Evolutionary conservation across 163 green algal genomes (phyloP).

Genomic region (Chlamydomonas reinhardtii): DNA sequence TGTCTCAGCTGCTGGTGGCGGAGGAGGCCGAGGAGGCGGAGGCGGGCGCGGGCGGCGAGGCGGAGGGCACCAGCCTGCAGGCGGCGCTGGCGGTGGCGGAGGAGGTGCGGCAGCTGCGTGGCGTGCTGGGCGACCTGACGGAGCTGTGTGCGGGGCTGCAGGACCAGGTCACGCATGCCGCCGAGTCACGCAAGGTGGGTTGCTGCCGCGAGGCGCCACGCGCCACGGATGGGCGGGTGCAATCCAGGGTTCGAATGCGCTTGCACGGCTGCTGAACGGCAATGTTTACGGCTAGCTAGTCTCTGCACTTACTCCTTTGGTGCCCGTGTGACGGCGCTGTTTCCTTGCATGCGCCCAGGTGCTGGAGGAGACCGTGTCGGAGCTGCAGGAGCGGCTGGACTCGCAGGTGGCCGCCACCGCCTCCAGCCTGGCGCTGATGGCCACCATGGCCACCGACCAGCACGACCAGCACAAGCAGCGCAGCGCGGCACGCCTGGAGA

Average conservation of each 20-base stretch:
- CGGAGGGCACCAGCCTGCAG: not conserved
- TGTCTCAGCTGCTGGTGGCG: constrained; percentile 1
- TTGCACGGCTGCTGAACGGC: no score
- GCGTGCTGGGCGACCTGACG: not conserved
- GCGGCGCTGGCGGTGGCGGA: not conserved
- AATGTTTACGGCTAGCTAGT: no score
- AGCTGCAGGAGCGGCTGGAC: constrained; percentile 30
- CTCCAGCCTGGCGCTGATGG: constrained; percentile 13
- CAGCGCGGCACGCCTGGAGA: no score
- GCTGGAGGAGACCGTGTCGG: constrained; percentile 1
- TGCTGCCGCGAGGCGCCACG: no score
- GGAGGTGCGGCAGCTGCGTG: not conserved
- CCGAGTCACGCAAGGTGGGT: no score
- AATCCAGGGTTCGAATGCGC: no score
- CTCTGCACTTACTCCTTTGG: no score
- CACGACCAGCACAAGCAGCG: not conserved
- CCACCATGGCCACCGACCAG: constrained; percentile 27
- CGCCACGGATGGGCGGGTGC: no score
- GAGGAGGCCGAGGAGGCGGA: not conserved
- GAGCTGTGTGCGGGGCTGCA: not conserved
- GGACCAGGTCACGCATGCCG: no score
- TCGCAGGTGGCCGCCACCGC: constrained; percentile 25
- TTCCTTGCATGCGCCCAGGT: no score
- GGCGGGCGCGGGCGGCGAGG: no score
- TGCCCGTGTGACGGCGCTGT: no score